Base-by-base conservation (phyloP, 192 early-diverging fungal genomes). In the Umbelopsis vinacea region DNA sequence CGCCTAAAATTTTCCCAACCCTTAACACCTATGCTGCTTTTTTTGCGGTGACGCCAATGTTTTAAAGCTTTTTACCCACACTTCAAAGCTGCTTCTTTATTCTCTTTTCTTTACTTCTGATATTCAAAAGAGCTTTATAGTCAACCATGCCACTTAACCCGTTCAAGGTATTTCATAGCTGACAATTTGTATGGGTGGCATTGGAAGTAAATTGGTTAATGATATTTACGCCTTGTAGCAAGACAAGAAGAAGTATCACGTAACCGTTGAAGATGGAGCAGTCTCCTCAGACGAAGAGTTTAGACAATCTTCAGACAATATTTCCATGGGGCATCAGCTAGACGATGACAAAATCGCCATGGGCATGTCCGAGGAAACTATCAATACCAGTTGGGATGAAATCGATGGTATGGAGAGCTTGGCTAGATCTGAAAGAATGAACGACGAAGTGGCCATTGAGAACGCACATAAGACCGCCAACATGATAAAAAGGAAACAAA, bases 291-390 rank as follows among this genome's bases (percentile, higher is more conserved):
- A 63, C n/a, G 57, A 63, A 63, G 57, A 63, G 33, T 63, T 63
- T 35, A 63, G 57, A 35, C 57, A 63, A 63, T 37, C 57, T 15
- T 63, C 57, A 29, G 57, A 63, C 35, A 63, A 63, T 8, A 37
- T 63, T 37, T 63, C 57, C 17, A 63, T 63, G 57, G 57, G 57
- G 1, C 57, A 63, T 37, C 57, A 35, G 19, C 33, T 63, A 26
- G 57, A 63, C 15, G 57, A 63, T 37, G 57, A 63, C 35, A 63
- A 63, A 63, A 63, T 63, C 26, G 57, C 57, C 38, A 63, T 63
- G 57, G 57, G 57, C 33, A 63, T 63, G 57, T 29, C 57, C 15
- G 57, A 63, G 57, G 57, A 19, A 63, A 19, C 29, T 35, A n/a
- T 11, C 12, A 19, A 12, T 8, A 63, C 33, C 14, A 14, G 57